phyloP scores from a whole-genome alignment of 2,329 filamentous ascomycete genomes.

The Macrophomina phaseolina region DNA sequence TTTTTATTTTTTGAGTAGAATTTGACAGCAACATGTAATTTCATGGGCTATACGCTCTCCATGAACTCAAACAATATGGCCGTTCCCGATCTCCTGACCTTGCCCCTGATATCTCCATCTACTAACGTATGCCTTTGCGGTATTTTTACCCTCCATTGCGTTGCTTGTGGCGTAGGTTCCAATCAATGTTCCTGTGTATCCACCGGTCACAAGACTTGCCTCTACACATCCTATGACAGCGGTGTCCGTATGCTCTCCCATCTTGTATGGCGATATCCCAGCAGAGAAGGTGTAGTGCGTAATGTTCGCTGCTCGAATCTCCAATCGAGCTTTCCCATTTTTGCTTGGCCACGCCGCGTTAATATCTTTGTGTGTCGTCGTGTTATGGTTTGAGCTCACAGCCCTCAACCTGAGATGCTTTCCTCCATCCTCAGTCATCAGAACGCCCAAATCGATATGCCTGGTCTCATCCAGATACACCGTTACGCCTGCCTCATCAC shows the following conservation, averaged over 20 bases:
- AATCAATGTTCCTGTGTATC: slow-evolving; percentile 47
- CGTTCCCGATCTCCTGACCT: neutral
- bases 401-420: slow-evolving; percentile 25
- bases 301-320: slow-evolving; percentile 52
- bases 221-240: slow-evolving; percentile 34
- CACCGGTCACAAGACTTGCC: slow-evolving; percentile 38
- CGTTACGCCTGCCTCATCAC: slow-evolving; percentile 60
- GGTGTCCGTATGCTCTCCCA: neutral
- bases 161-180: slow-evolving; percentile 62
- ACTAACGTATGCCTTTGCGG: slow-evolving; percentile 53
- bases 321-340: slow-evolving; percentile 43
- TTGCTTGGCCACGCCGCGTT: slow-evolving; percentile 47
- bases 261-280: slow-evolving; percentile 29
- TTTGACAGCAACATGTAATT: neutral
- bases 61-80: neutral
- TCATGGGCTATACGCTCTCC: neutral
- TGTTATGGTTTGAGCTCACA: slow-evolving; percentile 52
- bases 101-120: slow-evolving; percentile 54
- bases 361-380: slow-evolving; percentile 45
- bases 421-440: slow-evolving; percentile 29
- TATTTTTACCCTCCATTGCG: slow-evolving; percentile 46
- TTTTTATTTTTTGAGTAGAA: neutral
- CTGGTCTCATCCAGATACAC: slow-evolving; percentile 59
- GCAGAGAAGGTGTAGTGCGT: slow-evolving; percentile 51
- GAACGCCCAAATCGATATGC: slow-evolving; percentile 55